A percentile compares a stretch with the other conserved stretches of the same genome.
Evolutionary conservation across 345 rosid species (phyloP).

Genomic region (Carallia brachiata): DNA sequence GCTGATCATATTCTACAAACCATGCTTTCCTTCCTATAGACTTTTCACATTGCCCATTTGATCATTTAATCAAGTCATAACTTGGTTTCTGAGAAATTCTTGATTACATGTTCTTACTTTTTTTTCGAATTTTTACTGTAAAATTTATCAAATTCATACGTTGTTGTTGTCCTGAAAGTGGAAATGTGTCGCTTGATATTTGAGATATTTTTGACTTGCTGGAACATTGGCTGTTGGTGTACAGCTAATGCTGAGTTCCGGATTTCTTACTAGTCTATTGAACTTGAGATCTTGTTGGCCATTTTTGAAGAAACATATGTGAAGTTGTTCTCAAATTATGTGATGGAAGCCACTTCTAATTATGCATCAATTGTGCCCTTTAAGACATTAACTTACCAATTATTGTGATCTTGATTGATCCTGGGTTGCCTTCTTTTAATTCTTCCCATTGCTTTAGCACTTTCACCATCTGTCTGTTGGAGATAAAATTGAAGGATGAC

Average conservation of each 20-base stretch:
- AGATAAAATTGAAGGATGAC: not conserved
- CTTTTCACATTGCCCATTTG: too few relatives aligned
- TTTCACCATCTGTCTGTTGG: not conserved
- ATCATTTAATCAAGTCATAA: too few relatives aligned
- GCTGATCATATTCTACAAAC: too few relatives aligned
- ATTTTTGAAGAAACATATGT: not conserved
- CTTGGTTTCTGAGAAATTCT: too few relatives aligned
- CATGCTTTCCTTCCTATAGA: too few relatives aligned
- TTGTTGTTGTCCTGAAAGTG: too few relatives aligned
- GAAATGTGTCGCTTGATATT: too few relatives aligned
- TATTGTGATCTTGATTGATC: too few relatives aligned
- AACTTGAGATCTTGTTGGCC: not conserved
- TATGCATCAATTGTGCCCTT: not conserved
- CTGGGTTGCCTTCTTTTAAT: not conserved
- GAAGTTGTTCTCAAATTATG: not conserved
- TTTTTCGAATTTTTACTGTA: too few relatives aligned
- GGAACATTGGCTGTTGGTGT: not conserved
- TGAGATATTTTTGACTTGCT: not conserved
- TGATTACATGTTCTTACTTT: too few relatives aligned
- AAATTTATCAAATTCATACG: too few relatives aligned
- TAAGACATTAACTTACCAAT: too few relatives aligned
- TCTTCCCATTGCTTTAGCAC: not conserved
- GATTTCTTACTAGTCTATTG: not conserved
- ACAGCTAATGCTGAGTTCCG: not conserved
- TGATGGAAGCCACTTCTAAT: not conserved